Conservation (phyloP, 768 basidiomycete genomes). For the Boletus subcaerulescens region DNA sequence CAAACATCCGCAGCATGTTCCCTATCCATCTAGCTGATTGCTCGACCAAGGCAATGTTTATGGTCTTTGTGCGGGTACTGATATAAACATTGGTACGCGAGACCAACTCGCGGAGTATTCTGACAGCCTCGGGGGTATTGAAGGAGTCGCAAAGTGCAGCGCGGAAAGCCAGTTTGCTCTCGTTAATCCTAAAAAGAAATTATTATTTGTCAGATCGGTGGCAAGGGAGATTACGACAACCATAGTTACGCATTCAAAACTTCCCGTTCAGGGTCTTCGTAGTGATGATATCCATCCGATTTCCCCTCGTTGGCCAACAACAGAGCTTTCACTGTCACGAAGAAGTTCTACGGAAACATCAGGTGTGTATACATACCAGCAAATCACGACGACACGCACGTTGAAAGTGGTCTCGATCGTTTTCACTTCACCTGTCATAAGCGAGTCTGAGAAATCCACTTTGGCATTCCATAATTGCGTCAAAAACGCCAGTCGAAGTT, state of each 20-base stretch:
- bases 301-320: conserved; percentile 46
- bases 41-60: conserved; percentile 63
- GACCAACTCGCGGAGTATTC: conserved; percentile 74
- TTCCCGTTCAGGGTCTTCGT: conserved; percentile 63
- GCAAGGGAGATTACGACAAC: background rate
- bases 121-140: conserved; percentile 86
- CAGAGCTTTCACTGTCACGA: conserved; percentile 81
- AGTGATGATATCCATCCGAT: conserved; percentile 64
- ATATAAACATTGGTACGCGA: conserved; percentile 88
- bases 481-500: conserved; percentile 89
- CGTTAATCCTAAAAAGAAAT: conserved; percentile 53
- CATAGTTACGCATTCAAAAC: conserved; percentile 57
- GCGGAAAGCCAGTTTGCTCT: conserved; percentile 76
- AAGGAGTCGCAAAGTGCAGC: conserved; percentile 93
- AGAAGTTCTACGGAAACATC: conserved; percentile 75
- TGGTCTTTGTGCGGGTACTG: conserved; percentile 53
- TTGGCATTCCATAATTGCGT: conserved; percentile 89
- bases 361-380: background rate
- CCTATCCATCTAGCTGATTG: conserved; percentile 67
- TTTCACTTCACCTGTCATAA: conserved; percentile 87
- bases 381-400: conserved; percentile 44
- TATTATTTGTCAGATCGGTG: conserved; percentile 6
- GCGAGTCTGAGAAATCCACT: conserved; percentile 89
- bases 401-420: conserved; percentile 82
- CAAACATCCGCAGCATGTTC: conserved; percentile 74